Evolutionary conservation across 345 rosid genomes (phyloP), one percentile per base, ranked within the genome.

Genomic region (Rhizophora mangle): DNA sequence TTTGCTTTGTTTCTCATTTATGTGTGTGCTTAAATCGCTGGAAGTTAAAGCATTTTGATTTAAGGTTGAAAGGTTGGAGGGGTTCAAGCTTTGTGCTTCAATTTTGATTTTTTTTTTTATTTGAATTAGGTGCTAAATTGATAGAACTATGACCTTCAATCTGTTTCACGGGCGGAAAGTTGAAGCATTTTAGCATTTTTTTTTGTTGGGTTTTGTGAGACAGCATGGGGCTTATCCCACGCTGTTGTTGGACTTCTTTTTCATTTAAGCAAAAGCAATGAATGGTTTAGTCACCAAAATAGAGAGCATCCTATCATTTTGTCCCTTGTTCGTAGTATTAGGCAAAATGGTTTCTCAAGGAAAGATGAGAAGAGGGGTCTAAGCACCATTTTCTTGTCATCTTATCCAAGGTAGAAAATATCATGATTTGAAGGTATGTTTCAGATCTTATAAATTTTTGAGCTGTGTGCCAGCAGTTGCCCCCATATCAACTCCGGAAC

Each of bases 381-480:
- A 3, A n/a, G 37, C 47, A 51, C 19, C 20, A 30, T 52, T 29
- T 31, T 31, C 22, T 6, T 7, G 8, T 36, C 39, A 8, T 20
- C 24, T n/a, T 61, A 31, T n/a, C 36, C 8, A 24, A 24, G 24
- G 24, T 24, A 24, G 9, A 2, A 79, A 75, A 15, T 79, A 72
- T 79, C 82, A 81, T 86, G 78, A 76, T 85, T 51, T 89, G 90
- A 91, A 91, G 97, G 86, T 94, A 77, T 89, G 94, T 89, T 85
- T 87, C 95, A 88, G 97, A 94, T 85, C 97, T 94, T 68, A 91
- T 94, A 24, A 83, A 78, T 1, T 13, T 59, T 7, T 37, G 15
- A 59, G 26, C 5, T 60, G 52, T 94, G n/a, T 85, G 96, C 54
- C 98, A 97, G 73, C 80, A 82, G 64, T 96, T 95, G 60, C 97